A percentile compares a stretch with the other conserved stretches of the same genome.
Evolutionary conservation across 805 yeast genomes (phyloP).

Genomic region (Saccharomycopsis sp.): DNA sequence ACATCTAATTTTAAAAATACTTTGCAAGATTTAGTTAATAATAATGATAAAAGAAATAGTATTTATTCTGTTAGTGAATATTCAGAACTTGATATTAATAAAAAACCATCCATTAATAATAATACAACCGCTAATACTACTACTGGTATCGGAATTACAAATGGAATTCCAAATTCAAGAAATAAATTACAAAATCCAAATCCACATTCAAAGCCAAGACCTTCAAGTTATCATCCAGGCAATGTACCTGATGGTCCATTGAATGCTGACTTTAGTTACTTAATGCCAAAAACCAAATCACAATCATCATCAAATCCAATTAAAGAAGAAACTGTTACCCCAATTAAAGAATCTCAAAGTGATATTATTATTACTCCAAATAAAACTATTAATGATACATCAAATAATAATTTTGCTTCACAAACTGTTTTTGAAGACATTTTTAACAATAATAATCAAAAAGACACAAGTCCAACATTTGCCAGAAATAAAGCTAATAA

Average conservation of each 20-base stretch:
- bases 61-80: conserved; percentile 10
- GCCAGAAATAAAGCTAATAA: neutral
- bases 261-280: conserved; percentile 19
- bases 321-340: neutral
- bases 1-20: conserved; percentile 30
- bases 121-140: neutral
- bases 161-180: neutral
- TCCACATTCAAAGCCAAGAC: conserved; percentile 56
- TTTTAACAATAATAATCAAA: conserved; percentile 4
- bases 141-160: neutral
- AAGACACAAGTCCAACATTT: neutral
- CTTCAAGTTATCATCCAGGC: conserved; percentile 76
- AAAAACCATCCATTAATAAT: too few species aligned
- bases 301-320: neutral
- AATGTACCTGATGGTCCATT: conserved; percentile 24
- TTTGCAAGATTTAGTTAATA: conserved; percentile 61
- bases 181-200: conserved; percentile 30
- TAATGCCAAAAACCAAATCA: conserved; percentile 23
- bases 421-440: conserved; percentile 13
- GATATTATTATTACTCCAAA: neutral
- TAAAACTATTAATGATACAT: neutral
- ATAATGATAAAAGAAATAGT: conserved; percentile 33
- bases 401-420: conserved; percentile 7
- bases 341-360: neutral
- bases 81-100: neutral